These are phyloP conservation scores for Mycosphaerella sp. DNA, from an alignment of 2,329 filamentous ascomycete genomes.

Conservation along the genomic window DNA sequence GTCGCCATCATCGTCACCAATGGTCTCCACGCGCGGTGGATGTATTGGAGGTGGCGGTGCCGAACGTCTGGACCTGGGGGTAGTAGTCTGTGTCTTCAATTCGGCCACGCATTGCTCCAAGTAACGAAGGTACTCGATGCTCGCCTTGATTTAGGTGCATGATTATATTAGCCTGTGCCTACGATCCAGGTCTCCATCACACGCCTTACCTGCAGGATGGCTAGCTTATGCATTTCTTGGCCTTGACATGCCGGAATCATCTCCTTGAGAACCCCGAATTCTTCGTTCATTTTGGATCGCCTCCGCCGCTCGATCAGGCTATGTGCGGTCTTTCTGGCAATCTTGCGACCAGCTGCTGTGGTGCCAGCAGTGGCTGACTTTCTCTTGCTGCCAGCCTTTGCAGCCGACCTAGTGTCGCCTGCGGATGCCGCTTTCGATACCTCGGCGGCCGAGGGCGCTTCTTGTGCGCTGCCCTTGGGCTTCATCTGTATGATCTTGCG, in stretches of 20 bases:
- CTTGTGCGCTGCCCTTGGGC: conserved; percentile 46
- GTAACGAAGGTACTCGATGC: conserved; percentile 93
- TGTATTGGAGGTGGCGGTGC: conserved; percentile 16
- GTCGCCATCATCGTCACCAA: conserved; percentile 35
- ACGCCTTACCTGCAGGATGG: conserved; percentile 73
- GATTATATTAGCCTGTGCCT: conserved; percentile 2
- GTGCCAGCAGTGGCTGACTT: conserved; percentile 64
- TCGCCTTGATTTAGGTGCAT: conserved; percentile 54
- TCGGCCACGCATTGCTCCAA: conserved; percentile 80
- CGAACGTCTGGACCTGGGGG: conserved; percentile 17
- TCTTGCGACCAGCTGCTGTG: conserved; percentile 86
- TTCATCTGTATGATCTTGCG: conserved; percentile 99
- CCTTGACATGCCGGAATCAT: conserved; percentile 96
- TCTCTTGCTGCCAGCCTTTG: conserved; percentile 53
- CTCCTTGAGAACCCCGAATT: conserved; percentile 85
- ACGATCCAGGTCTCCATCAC: not conserved
- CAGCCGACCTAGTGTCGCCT: conserved; percentile 20
- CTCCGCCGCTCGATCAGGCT: conserved; percentile 86
- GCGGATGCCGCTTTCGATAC: conserved; percentile 11
- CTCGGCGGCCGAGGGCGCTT: conserved; percentile 14
- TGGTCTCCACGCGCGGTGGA: conserved; percentile 25
- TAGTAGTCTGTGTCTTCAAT: conserved; percentile 55
- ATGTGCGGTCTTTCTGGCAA: conserved; percentile 91
- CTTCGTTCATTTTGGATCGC: conserved; percentile 97
- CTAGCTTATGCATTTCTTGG: conserved; percentile 94